Conservation (phyloP, 352 stramenopile genomes). For the Globisporangium cylindrosporum region DNA sequence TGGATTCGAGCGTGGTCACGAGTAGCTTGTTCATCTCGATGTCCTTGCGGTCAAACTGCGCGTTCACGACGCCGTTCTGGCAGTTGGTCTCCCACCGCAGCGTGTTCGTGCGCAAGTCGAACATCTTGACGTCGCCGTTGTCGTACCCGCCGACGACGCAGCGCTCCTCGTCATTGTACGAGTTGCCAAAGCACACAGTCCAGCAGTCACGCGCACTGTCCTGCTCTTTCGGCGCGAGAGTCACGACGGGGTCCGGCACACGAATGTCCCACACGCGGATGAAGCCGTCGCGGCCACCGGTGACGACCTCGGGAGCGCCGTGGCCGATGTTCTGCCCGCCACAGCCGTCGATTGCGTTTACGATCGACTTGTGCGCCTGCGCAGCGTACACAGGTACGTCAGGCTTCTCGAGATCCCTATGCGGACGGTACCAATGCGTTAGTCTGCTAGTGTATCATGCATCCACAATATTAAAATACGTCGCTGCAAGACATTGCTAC, state of each 20-base stretch:
- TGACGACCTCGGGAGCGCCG: constrained; percentile 94
- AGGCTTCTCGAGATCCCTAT: constrained; percentile 80
- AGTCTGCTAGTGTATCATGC: neutral
- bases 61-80: constrained; percentile 94
- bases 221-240: constrained; percentile 85
- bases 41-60: constrained; percentile 95
- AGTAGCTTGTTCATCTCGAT: constrained; percentile 98
- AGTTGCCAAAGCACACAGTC: constrained; percentile 95
- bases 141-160: constrained; percentile 94
- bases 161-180: constrained; percentile 92
- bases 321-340: constrained; percentile 87
- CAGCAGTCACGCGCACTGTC: constrained; percentile 92
- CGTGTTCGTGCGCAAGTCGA: constrained; percentile 92
- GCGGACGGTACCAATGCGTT: neutral
- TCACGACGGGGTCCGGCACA: constrained; percentile 89
- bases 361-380: constrained; percentile 90
- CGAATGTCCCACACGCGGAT: constrained; percentile 96
- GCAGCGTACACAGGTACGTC: constrained; percentile 83
- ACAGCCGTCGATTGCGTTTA: constrained; percentile 96
- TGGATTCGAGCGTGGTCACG: constrained; percentile 94
- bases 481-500: constrained; percentile 16
- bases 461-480: neutral
- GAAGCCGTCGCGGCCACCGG: constrained; percentile 91
- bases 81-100: constrained; percentile 96
- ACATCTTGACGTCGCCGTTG: constrained; percentile 98